Evolutionary conservation across 148 eudicot species (phyloP).

Genomic region (Rhododendron griersonianum): DNA sequence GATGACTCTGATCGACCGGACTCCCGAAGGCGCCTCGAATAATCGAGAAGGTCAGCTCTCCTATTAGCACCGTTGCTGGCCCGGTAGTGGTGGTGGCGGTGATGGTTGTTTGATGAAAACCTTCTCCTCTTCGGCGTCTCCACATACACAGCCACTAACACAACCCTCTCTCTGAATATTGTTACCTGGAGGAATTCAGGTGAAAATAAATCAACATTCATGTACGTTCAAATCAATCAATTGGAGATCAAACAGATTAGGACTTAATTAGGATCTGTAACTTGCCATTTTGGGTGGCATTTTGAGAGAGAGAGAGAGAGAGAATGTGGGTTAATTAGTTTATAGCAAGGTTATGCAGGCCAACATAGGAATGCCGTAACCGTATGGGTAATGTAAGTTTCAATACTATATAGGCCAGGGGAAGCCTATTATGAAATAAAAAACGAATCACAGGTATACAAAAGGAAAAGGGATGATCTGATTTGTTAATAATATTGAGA

Average conservation of each 20-base stretch:
- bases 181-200: slow-evolving; percentile 12
- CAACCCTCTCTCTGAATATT: slow-evolving; percentile 19
- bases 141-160: slow-evolving; percentile 27
- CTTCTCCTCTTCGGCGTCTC: slow-evolving; percentile 25
- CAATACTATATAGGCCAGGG: no score
- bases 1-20: slow-evolving; percentile 16
- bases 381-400: not conserved
- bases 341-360: slow-evolving; percentile 16
- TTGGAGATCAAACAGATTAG: not conserved
- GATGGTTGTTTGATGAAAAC: slow-evolving; percentile 13
- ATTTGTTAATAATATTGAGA: no score
- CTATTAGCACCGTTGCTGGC: slow-evolving; percentile 19
- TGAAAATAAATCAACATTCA: not conserved
- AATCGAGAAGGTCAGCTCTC: slow-evolving; percentile 40
- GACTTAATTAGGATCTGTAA: not conserved
- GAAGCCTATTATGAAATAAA: no score
- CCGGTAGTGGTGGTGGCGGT: slow-evolving; percentile 9
- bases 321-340: not conserved
- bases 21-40: slow-evolving; percentile 29
- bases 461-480: no score
- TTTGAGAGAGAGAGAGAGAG: not conserved
- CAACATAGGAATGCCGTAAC: not conserved
- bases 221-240: not conserved
- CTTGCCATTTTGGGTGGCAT: slow-evolving; percentile 22
- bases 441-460: no score